Conservation (phyloP, 1,284 basidiomycete species). For the Wallemia ichthyophaga region DNA sequence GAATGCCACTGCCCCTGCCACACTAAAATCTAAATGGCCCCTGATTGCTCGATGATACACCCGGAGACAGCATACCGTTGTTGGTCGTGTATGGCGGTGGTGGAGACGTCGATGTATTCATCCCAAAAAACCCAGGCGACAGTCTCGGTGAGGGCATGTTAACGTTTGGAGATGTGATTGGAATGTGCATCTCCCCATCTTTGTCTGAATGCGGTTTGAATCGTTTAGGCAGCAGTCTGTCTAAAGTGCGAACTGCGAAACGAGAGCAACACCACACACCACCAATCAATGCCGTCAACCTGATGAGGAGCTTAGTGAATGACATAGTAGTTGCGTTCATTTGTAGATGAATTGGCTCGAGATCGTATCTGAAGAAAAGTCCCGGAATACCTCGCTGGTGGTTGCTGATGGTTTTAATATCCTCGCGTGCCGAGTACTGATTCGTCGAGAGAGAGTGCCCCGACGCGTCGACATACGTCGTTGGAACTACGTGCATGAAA, state of each 20-base stretch:
- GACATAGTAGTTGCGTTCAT: conserved; percentile 62
- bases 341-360: conserved; percentile 62
- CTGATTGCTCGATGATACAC: neutral
- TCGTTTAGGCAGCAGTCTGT: neutral
- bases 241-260: conserved; percentile 24
- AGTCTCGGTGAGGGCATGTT: neutral
- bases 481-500: conserved; percentile 79
- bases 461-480: conserved; percentile 51
- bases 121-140: neutral
- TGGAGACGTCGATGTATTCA: neutral
- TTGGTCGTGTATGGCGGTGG: neutral
- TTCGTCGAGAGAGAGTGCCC: conserved; percentile 34
- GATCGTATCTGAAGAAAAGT: conserved; percentile 31
- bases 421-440: conserved; percentile 88
- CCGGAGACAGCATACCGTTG: neutral
- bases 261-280: conserved; percentile 49
- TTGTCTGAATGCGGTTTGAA: neutral
- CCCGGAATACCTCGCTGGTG: conserved; percentile 26
- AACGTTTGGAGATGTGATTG: neutral
- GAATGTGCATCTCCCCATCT: neutral
- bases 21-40: neutral
- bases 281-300: conserved; percentile 41
- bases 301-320: conserved; percentile 49
- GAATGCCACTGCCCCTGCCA: neutral
- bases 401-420: conserved; percentile 37